Conservation (phyloP, 2,329 filamentous ascomycete species). For the Aspergillus brasiliensis region DNA sequence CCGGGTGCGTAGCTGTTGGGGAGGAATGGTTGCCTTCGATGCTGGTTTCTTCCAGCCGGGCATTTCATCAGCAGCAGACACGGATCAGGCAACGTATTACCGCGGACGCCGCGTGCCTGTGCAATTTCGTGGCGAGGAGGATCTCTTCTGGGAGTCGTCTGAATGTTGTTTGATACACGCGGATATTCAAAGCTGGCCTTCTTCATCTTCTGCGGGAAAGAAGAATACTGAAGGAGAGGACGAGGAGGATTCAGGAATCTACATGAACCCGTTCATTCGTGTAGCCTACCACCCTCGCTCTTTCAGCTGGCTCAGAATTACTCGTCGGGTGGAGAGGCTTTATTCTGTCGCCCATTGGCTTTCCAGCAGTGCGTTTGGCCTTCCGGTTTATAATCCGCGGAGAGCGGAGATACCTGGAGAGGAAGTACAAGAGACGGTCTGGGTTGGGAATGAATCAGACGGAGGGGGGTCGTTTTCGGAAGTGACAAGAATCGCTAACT, state of each 20-base stretch:
- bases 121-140: conserved; percentile 60
- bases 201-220: conserved; percentile 5
- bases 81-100: no score
- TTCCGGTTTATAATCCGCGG: conserved; percentile 64
- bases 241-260: conserved; percentile 58
- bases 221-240: conserved; percentile 17
- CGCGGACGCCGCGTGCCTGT: conserved; percentile 38
- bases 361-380: conserved; percentile 54
- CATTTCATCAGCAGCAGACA: no score
- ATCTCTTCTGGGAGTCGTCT: conserved; percentile 63
- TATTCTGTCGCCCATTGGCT: conserved; percentile 62
- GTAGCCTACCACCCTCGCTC: conserved; percentile 65
- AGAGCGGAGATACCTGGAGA: conserved; percentile 61
- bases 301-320: conserved; percentile 59
- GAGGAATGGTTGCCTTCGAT: conserved; percentile 65
- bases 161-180: conserved; percentile 63
- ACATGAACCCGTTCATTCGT: conserved; percentile 73
- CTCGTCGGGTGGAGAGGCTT: conserved; percentile 66
- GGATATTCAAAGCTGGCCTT: conserved; percentile 43
- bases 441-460: conserved; percentile 26
- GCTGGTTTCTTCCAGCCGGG: conserved; percentile 44
- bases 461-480: conserved; percentile 32
- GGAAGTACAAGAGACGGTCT: conserved; percentile 34
- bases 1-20: conserved; percentile 72
- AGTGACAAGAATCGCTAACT: conserved; percentile 32